Base-by-base conservation (phyloP, 768 basidiomycete genomes). In the Suillus placidus region DNA sequence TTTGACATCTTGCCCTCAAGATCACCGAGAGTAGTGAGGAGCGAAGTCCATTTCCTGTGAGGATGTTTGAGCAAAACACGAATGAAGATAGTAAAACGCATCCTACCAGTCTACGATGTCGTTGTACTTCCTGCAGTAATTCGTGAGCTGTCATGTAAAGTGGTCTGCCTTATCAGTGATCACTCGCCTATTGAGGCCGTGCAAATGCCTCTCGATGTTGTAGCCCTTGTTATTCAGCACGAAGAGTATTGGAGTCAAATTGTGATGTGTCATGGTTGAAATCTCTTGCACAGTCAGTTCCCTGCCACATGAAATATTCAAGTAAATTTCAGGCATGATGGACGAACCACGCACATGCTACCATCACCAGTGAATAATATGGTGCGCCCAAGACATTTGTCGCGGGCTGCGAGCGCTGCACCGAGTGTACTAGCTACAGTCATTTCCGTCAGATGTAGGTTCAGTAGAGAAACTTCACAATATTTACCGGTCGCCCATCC, bases 351-450 rank as follows among this genome's bases (percentile, higher is more conserved):
- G 76, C 70, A 92, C 87, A 93, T 74, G 74, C 88, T 90, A 16
- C 94, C 93, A 70, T 94, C 93, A 7, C 95, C 95, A 4, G 93
- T 82, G 76, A 97, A 96, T 51, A 96, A 79, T 51, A 97, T 88
- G 1, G 90, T 89, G 47, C 96, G 81, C 5, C 87, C 82, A 49
- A 87, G 78, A 6, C 80, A 79, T 12, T 79, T 71, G 57, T 95
- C 92, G 47, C 82, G 80, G 2, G 89, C 94, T 3, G 92, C 96
- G 38, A 96, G 80, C 4, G 93, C 91, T 7, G 90, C 90, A 38
- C 95, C 94, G 0, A 95, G 84, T 20, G 86, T 84, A 54, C 86
- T 85, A 8, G 87, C 86, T 86, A 55, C 26, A 38, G 37, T 42
- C 18, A 26, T n/a, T 37, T 43, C 1, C 13, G 10, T 64, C 14